Percentiles rank a stretch among this genome's conserved stretches.
Conservation (phyloP, 345 rosid species). For the Durio zibethinus region DNA sequence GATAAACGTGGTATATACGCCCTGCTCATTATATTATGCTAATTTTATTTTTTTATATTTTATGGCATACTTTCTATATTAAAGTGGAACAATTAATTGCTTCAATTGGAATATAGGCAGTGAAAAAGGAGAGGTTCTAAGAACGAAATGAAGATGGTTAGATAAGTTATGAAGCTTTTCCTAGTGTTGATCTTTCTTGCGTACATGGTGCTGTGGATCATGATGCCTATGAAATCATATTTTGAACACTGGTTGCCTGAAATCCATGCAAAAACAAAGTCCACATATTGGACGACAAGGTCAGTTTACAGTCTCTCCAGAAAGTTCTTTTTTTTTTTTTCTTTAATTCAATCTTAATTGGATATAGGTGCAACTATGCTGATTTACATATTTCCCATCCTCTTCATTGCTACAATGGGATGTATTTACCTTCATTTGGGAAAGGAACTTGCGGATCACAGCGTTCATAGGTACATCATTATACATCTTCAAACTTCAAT, state of each 20-base stretch:
- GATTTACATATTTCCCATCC: constrained; percentile 54
- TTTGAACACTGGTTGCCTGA: neutral
- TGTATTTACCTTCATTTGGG: constrained; percentile 62
- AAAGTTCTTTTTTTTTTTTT: neutral
- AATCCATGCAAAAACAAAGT: neutral
- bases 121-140: constrained; percentile 26
- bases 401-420: constrained; percentile 53
- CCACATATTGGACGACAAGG: neutral
- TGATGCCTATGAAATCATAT: neutral
- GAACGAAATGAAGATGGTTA: neutral
- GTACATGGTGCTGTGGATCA: neutral
- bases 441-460: constrained; percentile 26
- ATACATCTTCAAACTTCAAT: too few species aligned
- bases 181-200: neutral
- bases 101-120: neutral
- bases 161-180: neutral
- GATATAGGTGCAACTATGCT: constrained; percentile 49
- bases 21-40: neutral
- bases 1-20: neutral
- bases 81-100: neutral
- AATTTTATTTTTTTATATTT: neutral
- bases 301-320: neutral
- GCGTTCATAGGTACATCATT: constrained; percentile 20
- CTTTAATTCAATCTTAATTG: neutral
- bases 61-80: neutral